Base-by-base conservation (phyloP, 179 eudicot species). In the Silene coronaria region DNA sequence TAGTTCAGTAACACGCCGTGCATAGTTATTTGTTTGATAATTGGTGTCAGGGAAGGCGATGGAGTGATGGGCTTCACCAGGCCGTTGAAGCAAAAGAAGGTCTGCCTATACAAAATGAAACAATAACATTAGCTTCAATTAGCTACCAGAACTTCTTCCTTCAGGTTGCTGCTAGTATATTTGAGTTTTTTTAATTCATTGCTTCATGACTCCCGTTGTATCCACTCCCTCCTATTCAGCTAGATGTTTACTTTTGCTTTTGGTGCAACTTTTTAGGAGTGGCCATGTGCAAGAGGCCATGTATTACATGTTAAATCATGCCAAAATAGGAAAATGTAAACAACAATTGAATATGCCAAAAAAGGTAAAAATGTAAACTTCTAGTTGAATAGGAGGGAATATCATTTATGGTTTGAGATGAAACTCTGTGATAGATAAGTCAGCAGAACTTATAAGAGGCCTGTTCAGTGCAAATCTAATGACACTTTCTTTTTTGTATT, bases 1-100 rank as follows among this genome's bases (percentile, higher is more conserved):
- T 73, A 24, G 4, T n/a, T 22, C 64, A 17, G 27, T 6, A 16
- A 73, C 74, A 21, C 21, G 13, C 21, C 12, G 66, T 13, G 30
- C 21, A 58, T 21, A 12, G 34, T 26, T 46, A 46, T 53, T 46
- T 59, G 75, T 28, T 76, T 53, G 27, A 61, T 67, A 71, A 38
- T 71, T 61, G 68, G 14, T 80, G 70, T 59, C 61, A 96, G 97
- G 99, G 99, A 79, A 91, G 99, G 78, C 97, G 99, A 67, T 96
- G 99, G 99, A 96, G 99, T 84, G 99, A 95, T 79, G 99, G 99
- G 60, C 99, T 96, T 84, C 99, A 93, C 84, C 99, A 96, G 88
- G 99, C 99, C 67, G 99, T 96, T 73, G 99, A 96, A 87, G 97
- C 99, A 76, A 96, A 96, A 87, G 99, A 96, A 85, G 89, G 96